Percentiles rank a stretch among this genome's conserved stretches.
Evolutionary conservation across 176 grass and related monocot species (phyloP).

Genomic region (Aegilops longissima): DNA sequence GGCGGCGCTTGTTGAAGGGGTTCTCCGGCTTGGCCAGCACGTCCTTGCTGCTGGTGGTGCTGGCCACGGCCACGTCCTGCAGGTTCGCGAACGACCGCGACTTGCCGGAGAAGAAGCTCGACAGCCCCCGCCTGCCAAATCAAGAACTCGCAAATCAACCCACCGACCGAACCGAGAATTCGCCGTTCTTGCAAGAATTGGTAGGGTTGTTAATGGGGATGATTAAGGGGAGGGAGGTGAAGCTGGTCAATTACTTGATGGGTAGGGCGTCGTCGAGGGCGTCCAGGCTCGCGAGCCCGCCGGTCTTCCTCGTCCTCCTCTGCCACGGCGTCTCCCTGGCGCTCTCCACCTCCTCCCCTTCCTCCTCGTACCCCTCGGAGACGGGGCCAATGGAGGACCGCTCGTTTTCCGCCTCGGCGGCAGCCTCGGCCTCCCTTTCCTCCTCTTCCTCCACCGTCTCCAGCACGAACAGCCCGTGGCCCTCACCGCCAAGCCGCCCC

Average conservation of each 20-base stretch:
- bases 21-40: slow-evolving; percentile 86
- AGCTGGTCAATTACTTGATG: slow-evolving; percentile 53
- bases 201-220: not conserved
- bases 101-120: slow-evolving; percentile 94
- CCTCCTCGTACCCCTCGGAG: slow-evolving; percentile 33
- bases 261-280: slow-evolving; percentile 74
- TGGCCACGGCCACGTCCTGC: slow-evolving; percentile 41
- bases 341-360: slow-evolving; percentile 44
- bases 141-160: not conserved
- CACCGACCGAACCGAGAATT: not conserved
- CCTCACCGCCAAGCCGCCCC: not conserved
- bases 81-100: slow-evolving; percentile 95
- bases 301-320: not conserved
- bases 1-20: slow-evolving; percentile 89
- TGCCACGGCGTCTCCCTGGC: not conserved
- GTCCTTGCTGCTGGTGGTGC: slow-evolving; percentile 40
- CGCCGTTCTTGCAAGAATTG: not conserved
- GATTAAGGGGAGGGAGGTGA: not conserved
- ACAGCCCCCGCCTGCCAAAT: slow-evolving; percentile 71
- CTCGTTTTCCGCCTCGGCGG: not conserved
- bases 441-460: slow-evolving; percentile 43
- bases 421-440: not conserved
- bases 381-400: slow-evolving; percentile 41
- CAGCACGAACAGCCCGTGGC: slow-evolving; percentile 47
- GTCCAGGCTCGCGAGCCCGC: slow-evolving; percentile 47